phyloP scores from a whole-genome alignment of 2,329 filamentous ascomycete species.

The Reticulascus tulasneorum region DNA sequence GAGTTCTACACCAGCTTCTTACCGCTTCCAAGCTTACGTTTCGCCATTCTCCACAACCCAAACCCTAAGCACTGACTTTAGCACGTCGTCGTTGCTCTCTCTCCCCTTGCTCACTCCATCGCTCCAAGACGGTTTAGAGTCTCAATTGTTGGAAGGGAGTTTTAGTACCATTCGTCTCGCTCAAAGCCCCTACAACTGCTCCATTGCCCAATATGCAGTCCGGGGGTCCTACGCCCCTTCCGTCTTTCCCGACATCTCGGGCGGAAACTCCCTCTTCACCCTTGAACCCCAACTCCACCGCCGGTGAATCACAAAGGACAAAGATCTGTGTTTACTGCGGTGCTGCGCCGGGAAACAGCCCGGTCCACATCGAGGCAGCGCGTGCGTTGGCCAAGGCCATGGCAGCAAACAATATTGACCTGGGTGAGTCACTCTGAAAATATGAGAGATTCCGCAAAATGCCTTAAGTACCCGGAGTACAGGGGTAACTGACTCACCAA shows the following conservation, averaged over 20 bases:
- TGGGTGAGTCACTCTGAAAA: slow-evolving; percentile 54
- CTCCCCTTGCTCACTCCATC: too few species aligned
- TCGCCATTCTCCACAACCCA: too few species aligned
- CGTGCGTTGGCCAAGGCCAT: slow-evolving; percentile 69
- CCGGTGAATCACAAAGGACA: slow-evolving; percentile 28
- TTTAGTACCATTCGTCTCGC: too few species aligned
- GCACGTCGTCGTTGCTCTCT: too few species aligned
- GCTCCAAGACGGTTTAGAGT: too few species aligned
- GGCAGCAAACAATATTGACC: slow-evolving; percentile 70
- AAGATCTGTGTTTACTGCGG: slow-evolving; percentile 96
- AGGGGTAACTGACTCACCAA: slow-evolving; percentile 7
- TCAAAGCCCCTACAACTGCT: too few species aligned
- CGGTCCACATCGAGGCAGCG: slow-evolving; percentile 74
- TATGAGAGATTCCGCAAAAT: slow-evolving; percentile 1
- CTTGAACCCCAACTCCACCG: slow-evolving; percentile 18
- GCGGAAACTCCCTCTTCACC: slow-evolving; percentile 21
- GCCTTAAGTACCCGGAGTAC: background rate
- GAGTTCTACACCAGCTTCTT: too few species aligned
- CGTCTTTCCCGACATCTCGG: slow-evolving; percentile 24
- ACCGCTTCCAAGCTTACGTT: too few species aligned
- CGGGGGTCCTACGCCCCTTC: slow-evolving; percentile 32
- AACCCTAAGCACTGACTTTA: too few species aligned
- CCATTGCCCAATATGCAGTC: too few species aligned
- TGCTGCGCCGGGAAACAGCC: slow-evolving; percentile 67
- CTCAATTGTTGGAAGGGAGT: too few species aligned